Evolutionary conservation across 306 rosid genomes (phyloP), one percentile per base, ranked within the genome.

Genomic region (Oemleria cerasiformis): DNA sequence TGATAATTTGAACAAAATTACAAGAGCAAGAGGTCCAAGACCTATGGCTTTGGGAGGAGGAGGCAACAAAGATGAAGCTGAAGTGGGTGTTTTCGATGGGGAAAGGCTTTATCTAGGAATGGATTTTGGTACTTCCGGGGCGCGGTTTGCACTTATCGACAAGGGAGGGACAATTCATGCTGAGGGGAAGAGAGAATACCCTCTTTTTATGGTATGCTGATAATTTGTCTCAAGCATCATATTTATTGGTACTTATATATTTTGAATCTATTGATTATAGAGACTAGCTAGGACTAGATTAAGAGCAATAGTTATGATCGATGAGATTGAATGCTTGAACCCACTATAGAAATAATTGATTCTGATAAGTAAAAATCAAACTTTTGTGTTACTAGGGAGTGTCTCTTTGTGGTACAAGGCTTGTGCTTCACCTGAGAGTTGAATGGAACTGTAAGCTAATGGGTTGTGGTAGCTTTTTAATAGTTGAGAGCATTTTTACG

Each of bases 111-210:
- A 87, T 84, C 97, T 93, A 13, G 96, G 97, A 20, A 76, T 93
- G 90, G 98, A 91, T 69, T 91, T 93, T 70, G 98, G 97, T 21
- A 93, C 98, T 25, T 88, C 94, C 2, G 89, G 96, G 23, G 98
- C 98, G 14, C 86, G 98, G 75, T 93, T 93, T 77, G 87, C 94
- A 4, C 59, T 91, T 42, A 91, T 93, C 50, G 89, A 93, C 79
- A 81, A 75, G 49, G 71, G 23, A 23, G 90, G 96, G 14, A 56
- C 76, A 15, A 79, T 88, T 82, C 86, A 77, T 7, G 87, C 91
- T 9, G 88, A 93, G 81, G 92, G 89, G 17, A 93, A 86, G 85
- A 86, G 87, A 79, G 89, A 80, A 9, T 91, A 91, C 74, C 96
- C 87, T 0, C 62, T 56, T 5, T 86, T 81, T 59, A 50, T 36